Evolutionary conservation across 2,329 filamentous ascomycete genomes (phyloP).

Genomic region (Sarocladium brachiariae): DNA sequence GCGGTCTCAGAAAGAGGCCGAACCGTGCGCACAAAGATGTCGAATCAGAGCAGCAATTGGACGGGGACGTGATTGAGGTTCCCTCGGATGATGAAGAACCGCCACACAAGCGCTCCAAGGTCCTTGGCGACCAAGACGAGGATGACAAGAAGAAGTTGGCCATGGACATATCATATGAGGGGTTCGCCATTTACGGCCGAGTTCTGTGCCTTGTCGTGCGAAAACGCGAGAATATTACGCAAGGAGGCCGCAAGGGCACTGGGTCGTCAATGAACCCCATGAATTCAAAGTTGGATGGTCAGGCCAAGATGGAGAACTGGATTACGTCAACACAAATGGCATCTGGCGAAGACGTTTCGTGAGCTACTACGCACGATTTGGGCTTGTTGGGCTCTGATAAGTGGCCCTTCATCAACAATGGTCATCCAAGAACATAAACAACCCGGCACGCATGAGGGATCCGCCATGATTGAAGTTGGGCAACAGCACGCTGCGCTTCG

Average conservation of each 20-base stretch:
- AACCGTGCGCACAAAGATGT: constrained; percentile 18
- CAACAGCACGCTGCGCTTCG: not conserved
- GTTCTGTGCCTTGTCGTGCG: constrained; percentile 86
- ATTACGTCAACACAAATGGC: constrained; percentile 71
- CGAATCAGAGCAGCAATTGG: constrained; percentile 20
- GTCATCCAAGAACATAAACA: not conserved
- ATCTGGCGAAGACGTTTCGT: constrained; percentile 27
- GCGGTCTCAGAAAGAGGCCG: constrained; percentile 14
- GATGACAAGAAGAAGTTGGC: constrained; percentile 88
- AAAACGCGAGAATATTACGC: constrained; percentile 56
- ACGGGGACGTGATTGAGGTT: constrained; percentile 31
- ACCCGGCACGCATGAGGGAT: not conserved
- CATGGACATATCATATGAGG: constrained; percentile 84
- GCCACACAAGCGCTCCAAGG: constrained; percentile 37
- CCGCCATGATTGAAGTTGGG: not conserved
- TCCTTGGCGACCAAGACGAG: constrained; percentile 22
- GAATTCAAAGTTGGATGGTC: constrained; percentile 39
- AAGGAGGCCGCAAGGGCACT: constrained; percentile 21
- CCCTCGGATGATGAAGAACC: constrained; percentile 33
- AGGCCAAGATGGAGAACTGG: constrained; percentile 78
- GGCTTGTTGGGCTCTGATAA: no score
- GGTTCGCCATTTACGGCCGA: constrained; percentile 91
- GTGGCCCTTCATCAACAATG: no score
- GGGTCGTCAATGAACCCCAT: constrained; percentile 24
- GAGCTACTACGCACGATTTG: constrained; percentile 11